Evolutionary conservation across 2,329 filamentous ascomycete genomes (phyloP).

Genomic region (Coniochaeta pulveracea): DNA sequence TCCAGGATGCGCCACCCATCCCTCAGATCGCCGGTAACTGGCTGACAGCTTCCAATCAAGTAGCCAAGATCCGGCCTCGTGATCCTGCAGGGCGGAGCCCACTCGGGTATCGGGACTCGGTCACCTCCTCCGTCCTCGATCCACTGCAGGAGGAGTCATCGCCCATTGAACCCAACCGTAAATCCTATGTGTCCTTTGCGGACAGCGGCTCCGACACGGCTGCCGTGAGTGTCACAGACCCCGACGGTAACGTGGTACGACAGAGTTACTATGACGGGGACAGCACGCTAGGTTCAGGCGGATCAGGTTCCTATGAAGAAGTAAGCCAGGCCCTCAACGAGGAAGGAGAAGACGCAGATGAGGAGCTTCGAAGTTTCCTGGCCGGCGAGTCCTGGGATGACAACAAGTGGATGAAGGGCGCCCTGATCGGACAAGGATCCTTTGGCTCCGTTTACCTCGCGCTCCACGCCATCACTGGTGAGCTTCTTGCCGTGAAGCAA

Average conservation of each 20-base stretch:
- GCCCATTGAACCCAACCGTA: slow-evolving; percentile 73
- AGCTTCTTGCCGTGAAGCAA: slow-evolving; percentile 96
- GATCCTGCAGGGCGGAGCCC: slow-evolving; percentile 34
- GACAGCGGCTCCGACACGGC: slow-evolving; percentile 64
- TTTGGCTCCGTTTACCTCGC: slow-evolving; percentile 95
- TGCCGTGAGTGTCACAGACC: slow-evolving; percentile 63
- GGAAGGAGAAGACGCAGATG: slow-evolving; percentile 85
- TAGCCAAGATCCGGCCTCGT: slow-evolving; percentile 34
- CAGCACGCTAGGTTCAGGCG: slow-evolving; percentile 45
- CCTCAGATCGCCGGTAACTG: slow-evolving; percentile 92
- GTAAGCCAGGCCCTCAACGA: slow-evolving; percentile 76
- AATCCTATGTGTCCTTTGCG: slow-evolving; percentile 87
- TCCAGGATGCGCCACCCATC: slow-evolving; percentile 87
- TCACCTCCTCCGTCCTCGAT: slow-evolving; percentile 80
- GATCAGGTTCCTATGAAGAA: slow-evolving; percentile 67
- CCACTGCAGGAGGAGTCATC: slow-evolving; percentile 83
- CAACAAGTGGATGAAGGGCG: slow-evolving; percentile 99
- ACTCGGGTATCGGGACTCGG: slow-evolving; percentile 69
- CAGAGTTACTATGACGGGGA: slow-evolving; percentile 82
- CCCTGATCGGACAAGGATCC: slow-evolving; percentile 90
- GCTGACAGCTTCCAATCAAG: slow-evolving; percentile 53
- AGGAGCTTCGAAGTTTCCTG: slow-evolving; percentile 81
- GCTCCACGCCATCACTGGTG: slow-evolving; percentile 88
- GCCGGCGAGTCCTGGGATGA: slow-evolving; percentile 91
- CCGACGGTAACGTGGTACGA: slow-evolving; percentile 57